Evolutionary conservation across 2,329 filamentous ascomycete species (phyloP), one percentile per base, ranked within the genome.

Genomic region (Colletotrichum tamarilloi): DNA sequence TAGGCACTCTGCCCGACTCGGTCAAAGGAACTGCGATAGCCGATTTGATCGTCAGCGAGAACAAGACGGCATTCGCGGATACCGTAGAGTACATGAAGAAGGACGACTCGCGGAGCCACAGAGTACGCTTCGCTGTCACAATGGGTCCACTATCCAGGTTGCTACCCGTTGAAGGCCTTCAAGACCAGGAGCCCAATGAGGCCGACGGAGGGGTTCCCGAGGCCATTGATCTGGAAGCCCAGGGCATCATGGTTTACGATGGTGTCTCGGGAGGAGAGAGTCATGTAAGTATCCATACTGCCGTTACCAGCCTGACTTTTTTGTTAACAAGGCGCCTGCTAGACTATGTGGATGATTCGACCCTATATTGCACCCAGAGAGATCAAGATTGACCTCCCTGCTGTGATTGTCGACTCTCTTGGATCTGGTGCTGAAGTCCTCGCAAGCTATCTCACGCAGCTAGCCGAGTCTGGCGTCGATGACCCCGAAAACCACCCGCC

Each of bases 271-370:
- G 95, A 64, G 93, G 92, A 68, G 94, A 97, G 81, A 97, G 94
- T 79, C 96, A 98, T 87, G 95, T 97, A 89, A 87, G 94, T 89
- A 68, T 69, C 65, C 12, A 32, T 7, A 46, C 12, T 70, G 7
- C 63, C 38, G n/a, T 55, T 66, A 19, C 52, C 28, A 2, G 4
- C 14, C 28, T 8, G 30, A 16, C 16, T 19, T 19, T 12, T 22
- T 32, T n/a, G 42, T 72, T 76, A 66, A 76, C 46, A 19, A 24
- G 24, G 22, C 11, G 30, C 35, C 14, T 42, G 62, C 42, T 78
- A 98, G 94, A 97, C 95, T 22, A 99, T 99, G 97, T 99, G 97
- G 97, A 99, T 99, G 95, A 91, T 99, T 77, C 94, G 97, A 76
- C 97, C 96, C 2, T 97, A 95, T 83, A 92, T 95, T 53, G 89